These are phyloP conservation scores for Trichosporon sp. DNA, from an alignment of 1,284 basidiomycete genomes.

Conservation along the genomic window DNA sequence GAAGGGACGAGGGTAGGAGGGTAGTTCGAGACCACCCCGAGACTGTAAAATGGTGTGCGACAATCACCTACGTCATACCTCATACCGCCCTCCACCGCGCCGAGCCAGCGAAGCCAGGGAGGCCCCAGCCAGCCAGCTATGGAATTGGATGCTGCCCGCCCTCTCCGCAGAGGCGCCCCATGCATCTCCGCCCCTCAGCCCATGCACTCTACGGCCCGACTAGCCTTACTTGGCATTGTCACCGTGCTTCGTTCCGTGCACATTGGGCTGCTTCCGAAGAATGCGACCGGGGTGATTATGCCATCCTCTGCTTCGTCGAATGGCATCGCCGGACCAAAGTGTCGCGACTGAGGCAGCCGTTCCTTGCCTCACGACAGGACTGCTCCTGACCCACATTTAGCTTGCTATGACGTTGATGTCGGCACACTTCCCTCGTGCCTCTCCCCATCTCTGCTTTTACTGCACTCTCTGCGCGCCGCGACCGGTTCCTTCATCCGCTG, in stretches of 20 bases:
- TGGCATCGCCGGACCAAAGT: background rate
- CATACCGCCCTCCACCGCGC: background rate
- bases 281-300: no score
- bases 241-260: background rate
- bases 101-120: background rate
- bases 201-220: no score
- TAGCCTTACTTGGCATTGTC: background rate
- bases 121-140: no score
- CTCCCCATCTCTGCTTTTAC: no score
- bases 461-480: background rate
- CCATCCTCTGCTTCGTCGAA: background rate
- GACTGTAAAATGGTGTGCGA: slow-evolving; percentile 5
- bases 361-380: background rate
- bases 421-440: background rate
- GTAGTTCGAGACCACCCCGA: slow-evolving; percentile 3
- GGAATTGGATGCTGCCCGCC: slow-evolving; percentile 7
- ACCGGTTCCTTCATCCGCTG: background rate
- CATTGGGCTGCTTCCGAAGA: no score
- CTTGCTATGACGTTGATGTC: slow-evolving; percentile 15
- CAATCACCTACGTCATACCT: slow-evolving; percentile 13
- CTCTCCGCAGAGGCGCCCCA: background rate
- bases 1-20: background rate
- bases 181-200: background rate
- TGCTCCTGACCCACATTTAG: slow-evolving; percentile 1
- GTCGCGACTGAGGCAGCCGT: background rate